Conservation (phyloP, 2,329 filamentous ascomycete species). For the Sphaerulina musiva region DNA sequence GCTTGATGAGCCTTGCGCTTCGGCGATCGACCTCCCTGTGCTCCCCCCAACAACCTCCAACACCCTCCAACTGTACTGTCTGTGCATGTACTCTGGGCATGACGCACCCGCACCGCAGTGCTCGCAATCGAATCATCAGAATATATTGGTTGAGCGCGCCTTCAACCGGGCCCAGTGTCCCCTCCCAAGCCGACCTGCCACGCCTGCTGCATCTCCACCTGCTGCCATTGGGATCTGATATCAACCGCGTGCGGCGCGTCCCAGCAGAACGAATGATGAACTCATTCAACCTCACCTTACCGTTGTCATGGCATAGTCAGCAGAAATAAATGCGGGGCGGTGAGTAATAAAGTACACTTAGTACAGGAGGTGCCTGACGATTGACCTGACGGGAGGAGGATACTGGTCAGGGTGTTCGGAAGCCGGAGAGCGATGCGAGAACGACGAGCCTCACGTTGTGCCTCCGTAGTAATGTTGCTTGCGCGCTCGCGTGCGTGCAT, state of each 20-base stretch:
- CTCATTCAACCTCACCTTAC: too few relatives aligned
- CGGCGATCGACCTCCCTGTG: slow-evolving; percentile 10
- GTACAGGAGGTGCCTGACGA: too few relatives aligned
- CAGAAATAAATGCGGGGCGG: neutral
- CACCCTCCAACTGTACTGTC: neutral
- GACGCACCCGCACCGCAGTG: slow-evolving; percentile 4
- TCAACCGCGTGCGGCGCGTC: neutral
- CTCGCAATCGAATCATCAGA: neutral
- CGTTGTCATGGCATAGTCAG: too few relatives aligned
- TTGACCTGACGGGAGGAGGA: too few relatives aligned
- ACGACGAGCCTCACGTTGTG: slow-evolving; percentile 3
- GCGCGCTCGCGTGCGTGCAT: neutral
- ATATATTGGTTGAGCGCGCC: slow-evolving; percentile 9
- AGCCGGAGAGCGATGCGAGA: slow-evolving; percentile 6
- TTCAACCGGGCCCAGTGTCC: neutral
- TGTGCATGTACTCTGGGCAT: neutral
- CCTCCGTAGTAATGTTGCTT: neutral
- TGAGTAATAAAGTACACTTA: neutral
- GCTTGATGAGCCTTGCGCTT: slow-evolving; percentile 6
- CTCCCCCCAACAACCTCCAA: slow-evolving; percentile 1
- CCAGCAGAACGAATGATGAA: neutral
- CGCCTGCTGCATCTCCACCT: neutral
- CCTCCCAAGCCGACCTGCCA: neutral
- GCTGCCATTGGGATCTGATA: slow-evolving; percentile 2
- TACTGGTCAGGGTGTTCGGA: neutral